phyloP scores from a whole-genome alignment of 2,329 filamentous ascomycete genomes.

The Rutstroemia sp. region DNA sequence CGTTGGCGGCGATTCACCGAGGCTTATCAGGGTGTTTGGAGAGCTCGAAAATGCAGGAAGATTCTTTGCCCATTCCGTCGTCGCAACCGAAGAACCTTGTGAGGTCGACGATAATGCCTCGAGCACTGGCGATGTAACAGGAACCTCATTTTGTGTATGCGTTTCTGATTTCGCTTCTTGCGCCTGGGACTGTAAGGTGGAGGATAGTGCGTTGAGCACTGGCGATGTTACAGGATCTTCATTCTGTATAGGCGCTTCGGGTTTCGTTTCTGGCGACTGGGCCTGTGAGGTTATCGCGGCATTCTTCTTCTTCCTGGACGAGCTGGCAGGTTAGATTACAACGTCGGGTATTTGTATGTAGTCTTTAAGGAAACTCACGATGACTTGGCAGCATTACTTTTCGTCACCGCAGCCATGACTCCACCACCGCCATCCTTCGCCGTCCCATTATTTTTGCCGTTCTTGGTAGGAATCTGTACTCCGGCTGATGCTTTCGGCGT shows the following conservation, averaged over 20 bases:
- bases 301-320: slow-evolving; percentile 8
- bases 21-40: slow-evolving; percentile 34
- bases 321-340: slow-evolving; percentile 3
- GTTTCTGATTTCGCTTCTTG: slow-evolving; percentile 23
- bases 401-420: slow-evolving; percentile 28
- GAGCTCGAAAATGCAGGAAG: slow-evolving; percentile 35
- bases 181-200: slow-evolving; percentile 17
- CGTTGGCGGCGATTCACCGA: slow-evolving; percentile 38
- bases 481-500: slow-evolving; percentile 22
- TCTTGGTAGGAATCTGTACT: slow-evolving; percentile 25
- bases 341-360: not conserved
- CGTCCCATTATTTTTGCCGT: slow-evolving; percentile 29
- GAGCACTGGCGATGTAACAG: slow-evolving; percentile 24
- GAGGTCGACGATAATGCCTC: slow-evolving; percentile 27
- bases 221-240: slow-evolving; percentile 23
- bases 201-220: slow-evolving; percentile 27
- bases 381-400: slow-evolving; percentile 26
- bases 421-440: slow-evolving; percentile 24
- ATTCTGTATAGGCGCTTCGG: slow-evolving; percentile 17
- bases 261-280: slow-evolving; percentile 25
- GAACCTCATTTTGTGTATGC: slow-evolving; percentile 19
- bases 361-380: slow-evolving; percentile 20
- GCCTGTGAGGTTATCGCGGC: slow-evolving; percentile 7
- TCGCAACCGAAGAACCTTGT: slow-evolving; percentile 20
- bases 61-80: slow-evolving; percentile 39